phyloP scores from a whole-genome alignment of 164 flowering plant species.

The Magnolia officinalis region DNA sequence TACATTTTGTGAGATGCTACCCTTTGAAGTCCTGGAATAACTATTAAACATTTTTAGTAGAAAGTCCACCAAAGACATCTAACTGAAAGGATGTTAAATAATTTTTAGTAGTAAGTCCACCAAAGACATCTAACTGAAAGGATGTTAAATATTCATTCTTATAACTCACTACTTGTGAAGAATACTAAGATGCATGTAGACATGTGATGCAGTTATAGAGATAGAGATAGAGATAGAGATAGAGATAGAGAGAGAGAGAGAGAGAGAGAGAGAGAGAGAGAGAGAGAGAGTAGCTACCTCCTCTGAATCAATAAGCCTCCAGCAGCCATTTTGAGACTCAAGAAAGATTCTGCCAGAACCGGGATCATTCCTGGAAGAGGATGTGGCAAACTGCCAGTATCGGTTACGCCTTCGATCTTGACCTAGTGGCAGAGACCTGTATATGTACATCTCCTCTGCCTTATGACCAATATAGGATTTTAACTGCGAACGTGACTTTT shows the following conservation, averaged over 20 bases:
- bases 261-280: background rate
- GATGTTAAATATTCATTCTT: background rate
- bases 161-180: background rate
- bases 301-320: slow-evolving; percentile 87
- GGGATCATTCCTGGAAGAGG: slow-evolving; percentile 72
- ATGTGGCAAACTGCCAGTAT: slow-evolving; percentile 81
- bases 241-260: background rate
- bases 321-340: slow-evolving; percentile 61
- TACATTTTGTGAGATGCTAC: background rate
- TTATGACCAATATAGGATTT: slow-evolving; percentile 69
- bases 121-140: background rate
- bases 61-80: background rate
- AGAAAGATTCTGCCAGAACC: slow-evolving; percentile 82
- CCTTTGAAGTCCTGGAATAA: background rate
- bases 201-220: background rate
- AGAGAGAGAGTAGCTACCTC: slow-evolving; percentile 43
- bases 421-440: slow-evolving; percentile 88
- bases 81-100: background rate
- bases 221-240: background rate
- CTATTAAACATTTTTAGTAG: background rate
- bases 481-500: slow-evolving; percentile 67
- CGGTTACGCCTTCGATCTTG: slow-evolving; percentile 86
- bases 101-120: too few species aligned
- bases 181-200: background rate
- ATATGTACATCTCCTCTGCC: slow-evolving; percentile 83